Conservation (phyloP, 345 rosid species). For the Citrus maxima region DNA sequence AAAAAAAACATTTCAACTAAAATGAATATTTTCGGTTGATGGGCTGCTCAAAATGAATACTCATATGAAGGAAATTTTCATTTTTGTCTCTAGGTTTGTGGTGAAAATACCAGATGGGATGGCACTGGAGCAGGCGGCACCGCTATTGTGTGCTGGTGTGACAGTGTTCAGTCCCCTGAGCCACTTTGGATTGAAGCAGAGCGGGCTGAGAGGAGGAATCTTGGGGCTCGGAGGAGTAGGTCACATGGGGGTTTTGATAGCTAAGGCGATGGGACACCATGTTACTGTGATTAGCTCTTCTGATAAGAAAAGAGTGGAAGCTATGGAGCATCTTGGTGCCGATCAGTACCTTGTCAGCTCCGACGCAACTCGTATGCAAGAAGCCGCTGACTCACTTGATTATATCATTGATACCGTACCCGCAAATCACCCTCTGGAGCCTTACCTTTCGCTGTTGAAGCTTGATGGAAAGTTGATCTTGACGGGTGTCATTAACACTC, state of each 20-base stretch:
- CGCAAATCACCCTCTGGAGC: slow-evolving; percentile 79
- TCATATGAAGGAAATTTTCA: neutral
- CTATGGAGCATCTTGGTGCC: slow-evolving; percentile 80
- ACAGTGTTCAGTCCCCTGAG: slow-evolving; percentile 85
- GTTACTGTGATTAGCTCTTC: slow-evolving; percentile 95
- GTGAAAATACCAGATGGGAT: slow-evolving; percentile 87
- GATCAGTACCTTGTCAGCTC: slow-evolving; percentile 82
- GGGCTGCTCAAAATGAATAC: neutral
- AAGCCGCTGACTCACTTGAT: slow-evolving; percentile 70
- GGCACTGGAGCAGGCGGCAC: slow-evolving; percentile 86
- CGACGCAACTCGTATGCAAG: slow-evolving; percentile 52
- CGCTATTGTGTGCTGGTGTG: slow-evolving; percentile 80
- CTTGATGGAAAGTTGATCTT: slow-evolving; percentile 85
- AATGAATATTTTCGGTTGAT: neutral
- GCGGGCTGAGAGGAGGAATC: slow-evolving; percentile 78
- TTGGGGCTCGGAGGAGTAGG: slow-evolving; percentile 97
- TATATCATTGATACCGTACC: slow-evolving; percentile 91
- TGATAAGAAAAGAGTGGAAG: slow-evolving; percentile 78
- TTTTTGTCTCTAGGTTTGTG: slow-evolving; percentile 53
- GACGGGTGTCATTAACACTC: slow-evolving; percentile 73
- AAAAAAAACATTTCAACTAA: neutral
- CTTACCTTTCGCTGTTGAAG: slow-evolving; percentile 64
- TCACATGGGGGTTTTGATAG: slow-evolving; percentile 95
- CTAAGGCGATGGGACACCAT: slow-evolving; percentile 96
- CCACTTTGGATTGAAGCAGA: slow-evolving; percentile 65